Conservation (phyloP, 108 stramenopile species). For the Cylindrotheca closterium region DNA sequence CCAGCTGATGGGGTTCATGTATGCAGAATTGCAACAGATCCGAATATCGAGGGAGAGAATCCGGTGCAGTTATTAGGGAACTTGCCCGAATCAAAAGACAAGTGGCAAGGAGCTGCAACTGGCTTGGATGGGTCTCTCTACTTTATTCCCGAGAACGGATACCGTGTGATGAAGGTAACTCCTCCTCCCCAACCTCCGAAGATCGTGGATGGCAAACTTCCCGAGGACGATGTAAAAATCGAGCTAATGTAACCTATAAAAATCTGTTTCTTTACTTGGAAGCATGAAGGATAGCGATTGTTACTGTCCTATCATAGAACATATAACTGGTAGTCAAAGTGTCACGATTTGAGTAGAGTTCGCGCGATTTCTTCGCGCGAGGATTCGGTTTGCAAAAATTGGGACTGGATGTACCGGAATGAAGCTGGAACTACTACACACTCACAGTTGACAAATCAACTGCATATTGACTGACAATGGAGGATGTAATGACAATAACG, state of each 20-base stretch:
- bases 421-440: no score
- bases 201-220: conserved; percentile 33
- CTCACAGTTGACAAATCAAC: no score
- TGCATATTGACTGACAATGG: conserved; percentile 29
- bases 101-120: conserved; percentile 77
- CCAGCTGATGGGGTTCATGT: conserved; percentile 64
- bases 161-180: conserved; percentile 67
- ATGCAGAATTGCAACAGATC: conserved; percentile 60
- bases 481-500: conserved; percentile 84
- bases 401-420: no score
- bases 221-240: conserved; percentile 41
- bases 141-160: conserved; percentile 76
- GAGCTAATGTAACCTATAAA: conserved; percentile 37
- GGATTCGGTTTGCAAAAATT: no score
- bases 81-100: conserved; percentile 63
- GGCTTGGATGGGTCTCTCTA: conserved; percentile 78
- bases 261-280: not conserved
- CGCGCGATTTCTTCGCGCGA: no score
- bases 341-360: no score
- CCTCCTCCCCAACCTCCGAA: conserved; percentile 37
- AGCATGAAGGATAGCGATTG: no score
- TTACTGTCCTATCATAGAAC: no score
- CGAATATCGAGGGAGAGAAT: conserved; percentile 30
- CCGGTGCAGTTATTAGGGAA: conserved; percentile 56
- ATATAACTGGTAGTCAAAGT: no score